A percentile compares a stretch with the other conserved stretches of the same genome.
Evolutionary conservation across 2,329 filamentous ascomycete species (phyloP).

Genomic region (Tolypocladium cylindrosporum): DNA sequence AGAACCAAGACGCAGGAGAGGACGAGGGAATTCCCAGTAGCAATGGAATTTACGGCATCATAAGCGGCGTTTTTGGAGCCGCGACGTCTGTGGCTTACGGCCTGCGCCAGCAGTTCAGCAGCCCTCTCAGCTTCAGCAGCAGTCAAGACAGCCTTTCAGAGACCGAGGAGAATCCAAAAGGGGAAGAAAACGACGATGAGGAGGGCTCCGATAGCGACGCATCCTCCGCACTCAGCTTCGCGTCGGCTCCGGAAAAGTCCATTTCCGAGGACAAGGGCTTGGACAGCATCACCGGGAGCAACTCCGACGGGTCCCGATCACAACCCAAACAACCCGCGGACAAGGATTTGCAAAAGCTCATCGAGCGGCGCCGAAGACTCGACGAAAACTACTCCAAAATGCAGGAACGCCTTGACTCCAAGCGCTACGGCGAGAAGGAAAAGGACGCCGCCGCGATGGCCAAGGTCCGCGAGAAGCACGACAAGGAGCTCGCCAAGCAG

Average conservation of each 20-base stretch:
- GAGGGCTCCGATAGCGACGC: conserved; percentile 26
- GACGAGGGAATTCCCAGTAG: conserved; percentile 25
- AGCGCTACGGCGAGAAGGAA: conserved; percentile 35
- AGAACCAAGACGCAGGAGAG: conserved; percentile 8
- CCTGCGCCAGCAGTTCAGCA: conserved; percentile 19
- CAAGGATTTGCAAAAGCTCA: conserved; percentile 55
- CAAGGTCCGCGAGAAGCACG: conserved; percentile 54
- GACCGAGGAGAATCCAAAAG: conserved; percentile 10
- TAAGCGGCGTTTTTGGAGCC: conserved; percentile 39
- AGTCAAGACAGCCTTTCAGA: conserved; percentile 16
- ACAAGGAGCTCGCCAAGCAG: conserved; percentile 52
- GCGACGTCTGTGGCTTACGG: conserved; percentile 35
- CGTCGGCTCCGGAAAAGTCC: conserved; percentile 33
- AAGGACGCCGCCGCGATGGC: conserved; percentile 40
- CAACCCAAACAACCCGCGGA: conserved; percentile 28
- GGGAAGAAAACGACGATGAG: conserved; percentile 17
- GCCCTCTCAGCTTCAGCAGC: conserved; percentile 13
- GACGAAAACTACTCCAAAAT: conserved; percentile 52
- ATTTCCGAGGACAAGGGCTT: conserved; percentile 16
- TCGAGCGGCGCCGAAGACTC: conserved; percentile 49
- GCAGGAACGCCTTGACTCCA: conserved; percentile 34
- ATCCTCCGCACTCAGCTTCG: conserved; percentile 37
- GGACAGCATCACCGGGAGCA: conserved; percentile 14
- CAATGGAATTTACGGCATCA: conserved; percentile 45
- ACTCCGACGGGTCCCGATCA: conserved; percentile 29